Evolutionary conservation across 495 filamentous ascomycete genomes (phyloP), one percentile per base, ranked within the genome.

Genomic region (Aspergillus carlsbadensis): DNA sequence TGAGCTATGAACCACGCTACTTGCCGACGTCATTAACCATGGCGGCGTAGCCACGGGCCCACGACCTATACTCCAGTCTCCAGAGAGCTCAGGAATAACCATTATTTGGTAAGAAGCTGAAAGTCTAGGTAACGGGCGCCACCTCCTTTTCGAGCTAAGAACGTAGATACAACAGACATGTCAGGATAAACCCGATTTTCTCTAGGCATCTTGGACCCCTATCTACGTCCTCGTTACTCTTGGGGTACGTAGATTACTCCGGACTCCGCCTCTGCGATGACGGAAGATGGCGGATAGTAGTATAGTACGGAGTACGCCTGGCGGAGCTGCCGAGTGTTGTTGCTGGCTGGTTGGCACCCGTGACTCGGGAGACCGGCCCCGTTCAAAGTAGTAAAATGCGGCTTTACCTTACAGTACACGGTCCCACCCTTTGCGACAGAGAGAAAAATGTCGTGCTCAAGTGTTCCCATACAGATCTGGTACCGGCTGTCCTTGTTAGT

Each of bases 11-110:
- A 8, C 26, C 8, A 64, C n/a, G 57, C 65, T 58, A 69, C 62
- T 64, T 69, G 63, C 66, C 71, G 70, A 74, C 71, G 71, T 74
- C 71, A 74, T 61, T 67, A 52, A 50, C 61, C 56, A 55, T 31
- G 24, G 26, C 20, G 10, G n/a, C 26, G 26, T n/a, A 29, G 26
- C 26, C 26, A 29, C 26, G n/a, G n/a, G 26, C 26, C 26, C 26
- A 29, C 26, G 26, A 29, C 8, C 26, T 8, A 29, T 29, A 29
- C 26, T 3, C 26, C 26, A 29, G 26, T 29, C 26, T 8, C 26
- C 3, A 29, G 8, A 29, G 26, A 29, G 4, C 26, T 8, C 26
- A n/a, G n/a, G n/a, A n/a, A n/a, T n/a, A n/a, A n/a, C n/a, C n/a
- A n/a, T n/a, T n/a, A n/a, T n/a, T n/a, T n/a, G n/a, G n/a, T n/a